Evolutionary conservation across 2,329 filamentous ascomycete species (phyloP), one percentile per base, ranked within the genome.

Genomic region (Diaporthe velutina): DNA sequence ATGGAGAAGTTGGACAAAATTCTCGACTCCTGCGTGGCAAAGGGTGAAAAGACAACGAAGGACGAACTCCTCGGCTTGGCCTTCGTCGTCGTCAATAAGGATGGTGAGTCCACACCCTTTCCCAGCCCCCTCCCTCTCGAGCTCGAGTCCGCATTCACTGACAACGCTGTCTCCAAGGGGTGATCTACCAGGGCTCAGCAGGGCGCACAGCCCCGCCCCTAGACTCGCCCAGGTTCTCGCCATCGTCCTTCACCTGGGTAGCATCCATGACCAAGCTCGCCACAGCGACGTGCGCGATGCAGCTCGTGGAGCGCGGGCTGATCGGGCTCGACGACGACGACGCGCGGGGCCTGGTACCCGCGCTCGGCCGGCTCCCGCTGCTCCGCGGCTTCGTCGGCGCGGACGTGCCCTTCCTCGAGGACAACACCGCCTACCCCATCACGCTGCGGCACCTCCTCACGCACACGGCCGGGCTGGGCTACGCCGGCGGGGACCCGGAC

Each of bases 381-480:
- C 80, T 87, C 7, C 79, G 78, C 17, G 85, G 83, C 13, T 86
- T 86, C 71, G 78, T 82, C 38, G 78, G 78, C 0, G 77, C 82
- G 7, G 84, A 79, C 30, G 76, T 80, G 42, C 85, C 86, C 0
- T 79, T 84, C 7, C 80, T 86, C 7, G 81, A 83, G 66, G 79
- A 82, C 9, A 85, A 85, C 75, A 78, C 75, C 2, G 77, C n/a
- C n/a, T n/a, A 73, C 19, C 80, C 60, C 19, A 83, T 88, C 70
- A 86, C 84, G 0, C 78, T 87, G 28, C 81, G 83, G 10, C 82
- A 82, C 30, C 83, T 90, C 0, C 83, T 91, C 4, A 87, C 86
- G 0, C 89, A 91, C 78, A 86, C 87, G 0, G 80, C 83, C 8
- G 89, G 89, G 2, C 74, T 89, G 0, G 83, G 81, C 1, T 87